Evolutionary conservation across 495 filamentous ascomycete genomes (phyloP).

Genomic region (Hypoxylon intermedium): DNA sequence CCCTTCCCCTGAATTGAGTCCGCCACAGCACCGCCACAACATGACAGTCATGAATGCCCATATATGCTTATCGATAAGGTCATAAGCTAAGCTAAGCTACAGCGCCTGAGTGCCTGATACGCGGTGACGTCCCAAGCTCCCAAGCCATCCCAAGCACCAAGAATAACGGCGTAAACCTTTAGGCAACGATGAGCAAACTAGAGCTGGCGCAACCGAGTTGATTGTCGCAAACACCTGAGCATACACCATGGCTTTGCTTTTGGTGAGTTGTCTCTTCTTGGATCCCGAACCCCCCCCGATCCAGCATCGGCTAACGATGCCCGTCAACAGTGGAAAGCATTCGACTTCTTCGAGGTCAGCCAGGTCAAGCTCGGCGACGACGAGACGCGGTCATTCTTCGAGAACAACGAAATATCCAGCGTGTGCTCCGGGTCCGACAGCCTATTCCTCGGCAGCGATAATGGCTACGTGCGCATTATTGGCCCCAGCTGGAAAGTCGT

Average conservation of each 20-base stretch:
- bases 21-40: too few relatives aligned
- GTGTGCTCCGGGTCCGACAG: constrained; percentile 88
- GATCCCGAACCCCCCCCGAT: neutral
- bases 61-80: constrained; percentile 26
- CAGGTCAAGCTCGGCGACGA: constrained; percentile 82
- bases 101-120: too few relatives aligned
- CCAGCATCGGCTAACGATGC: constrained; percentile 4
- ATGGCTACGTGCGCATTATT: constrained; percentile 86
- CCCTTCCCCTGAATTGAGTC: too few relatives aligned
- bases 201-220: constrained; percentile 19
- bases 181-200: constrained; percentile 17
- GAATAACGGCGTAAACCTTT: too few relatives aligned
- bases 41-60: too few relatives aligned
- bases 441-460: constrained; percentile 83
- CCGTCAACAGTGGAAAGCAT: constrained; percentile 98
- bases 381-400: constrained; percentile 56
- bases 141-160: too few relatives aligned
- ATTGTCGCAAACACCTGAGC: constrained; percentile 27
- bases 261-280: constrained; percentile 20
- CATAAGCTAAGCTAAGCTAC: constrained; percentile 2
- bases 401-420: constrained; percentile 57
- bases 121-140: constrained; percentile 18
- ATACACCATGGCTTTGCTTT: constrained; percentile 43
- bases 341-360: constrained; percentile 97
- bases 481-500: constrained; percentile 86